A percentile compares a stretch with the other conserved stretches of the same genome.
phyloP scores from a whole-genome alignment of 345 rosid genomes.

The Nasturtium officinale region DNA sequence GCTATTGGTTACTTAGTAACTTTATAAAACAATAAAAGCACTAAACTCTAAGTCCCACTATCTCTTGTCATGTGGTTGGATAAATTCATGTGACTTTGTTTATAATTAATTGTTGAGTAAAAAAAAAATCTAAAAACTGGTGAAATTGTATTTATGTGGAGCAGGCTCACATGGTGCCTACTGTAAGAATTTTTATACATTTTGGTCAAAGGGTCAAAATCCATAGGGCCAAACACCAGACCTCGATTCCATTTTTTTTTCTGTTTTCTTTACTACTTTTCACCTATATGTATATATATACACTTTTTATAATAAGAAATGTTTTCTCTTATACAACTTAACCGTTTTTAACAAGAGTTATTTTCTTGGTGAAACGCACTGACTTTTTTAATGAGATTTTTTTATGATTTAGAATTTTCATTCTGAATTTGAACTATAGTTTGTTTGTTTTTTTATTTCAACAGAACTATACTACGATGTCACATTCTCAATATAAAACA shows the following conservation, averaged over 20 bases:
- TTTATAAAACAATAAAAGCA: neutral
- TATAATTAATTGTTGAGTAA: neutral
- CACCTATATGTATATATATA: neutral
- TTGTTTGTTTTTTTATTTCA: neutral
- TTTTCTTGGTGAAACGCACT: slow-evolving; percentile 6
- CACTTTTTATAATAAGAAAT: neutral
- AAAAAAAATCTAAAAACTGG: slow-evolving; percentile 16
- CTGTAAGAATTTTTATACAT: slow-evolving; percentile 38
- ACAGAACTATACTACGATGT: neutral
- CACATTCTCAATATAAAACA: neutral
- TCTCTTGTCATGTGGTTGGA: slow-evolving; percentile 19
- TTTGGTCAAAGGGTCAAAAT: slow-evolving; percentile 39
- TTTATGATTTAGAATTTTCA: neutral
- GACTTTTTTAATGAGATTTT: neutral
- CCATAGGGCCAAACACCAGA: slow-evolving; percentile 32
- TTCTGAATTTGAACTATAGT: neutral
- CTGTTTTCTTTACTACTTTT: neutral
- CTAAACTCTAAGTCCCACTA: slow-evolving; percentile 10
- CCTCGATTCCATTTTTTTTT: slow-evolving; percentile 31
- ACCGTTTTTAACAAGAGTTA: slow-evolving; percentile 27
- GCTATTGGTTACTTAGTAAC: slow-evolving; percentile 18
- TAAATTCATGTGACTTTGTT: slow-evolving; percentile 7
- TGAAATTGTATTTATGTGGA: slow-evolving; percentile 38
- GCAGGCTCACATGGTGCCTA: slow-evolving; percentile 39
- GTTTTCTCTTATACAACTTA: slow-evolving; percentile 8